Percentiles rank a stretch among this genome's conserved stretches.
phyloP scores from a whole-genome alignment of 345 rosid genomes.

The Acer saccharum region DNA sequence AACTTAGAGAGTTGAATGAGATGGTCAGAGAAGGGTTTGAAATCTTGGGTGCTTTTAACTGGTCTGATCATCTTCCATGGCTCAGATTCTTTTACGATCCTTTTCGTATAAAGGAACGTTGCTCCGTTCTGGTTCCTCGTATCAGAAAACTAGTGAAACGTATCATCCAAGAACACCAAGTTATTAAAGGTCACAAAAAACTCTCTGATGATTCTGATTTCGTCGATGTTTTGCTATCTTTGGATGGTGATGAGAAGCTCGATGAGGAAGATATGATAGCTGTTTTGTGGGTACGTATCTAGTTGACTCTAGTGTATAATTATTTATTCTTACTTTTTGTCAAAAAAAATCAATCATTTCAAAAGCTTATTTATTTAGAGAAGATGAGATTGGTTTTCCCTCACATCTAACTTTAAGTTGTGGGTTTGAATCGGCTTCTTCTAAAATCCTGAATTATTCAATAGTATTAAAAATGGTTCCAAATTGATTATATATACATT shows the following conservation, averaged over 20 bases:
- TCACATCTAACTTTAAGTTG: too few relatives aligned
- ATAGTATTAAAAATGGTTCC: too few relatives aligned
- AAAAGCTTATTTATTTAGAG: too few relatives aligned
- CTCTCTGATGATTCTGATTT: constrained; percentile 36
- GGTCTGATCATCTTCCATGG: constrained; percentile 62
- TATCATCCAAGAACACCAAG: constrained; percentile 42
- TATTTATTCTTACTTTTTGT: too few relatives aligned
- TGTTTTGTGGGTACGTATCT: constrained; percentile 47
- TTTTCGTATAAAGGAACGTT: constrained; percentile 37
- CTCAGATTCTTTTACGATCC: constrained; percentile 49
- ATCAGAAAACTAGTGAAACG: constrained; percentile 40
- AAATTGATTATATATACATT: too few relatives aligned
- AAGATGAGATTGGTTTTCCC: too few relatives aligned
- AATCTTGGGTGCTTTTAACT: constrained; percentile 60
- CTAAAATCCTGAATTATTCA: too few relatives aligned
- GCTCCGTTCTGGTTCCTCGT: constrained; percentile 46
- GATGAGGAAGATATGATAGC: constrained; percentile 49
- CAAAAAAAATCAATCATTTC: too few relatives aligned
- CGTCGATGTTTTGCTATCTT: constrained; percentile 53
- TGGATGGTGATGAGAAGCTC: constrained; percentile 46
- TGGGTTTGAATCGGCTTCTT: too few relatives aligned
- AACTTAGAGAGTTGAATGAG: constrained; percentile 30
- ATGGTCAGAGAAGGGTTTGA: constrained; percentile 59
- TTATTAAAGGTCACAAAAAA: constrained; percentile 3
- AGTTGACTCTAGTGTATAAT: too few relatives aligned